Evolutionary conservation across 768 basidiomycete genomes (phyloP), one percentile per base, ranked within the genome.

Genomic region (Lentinula aciculospora): DNA sequence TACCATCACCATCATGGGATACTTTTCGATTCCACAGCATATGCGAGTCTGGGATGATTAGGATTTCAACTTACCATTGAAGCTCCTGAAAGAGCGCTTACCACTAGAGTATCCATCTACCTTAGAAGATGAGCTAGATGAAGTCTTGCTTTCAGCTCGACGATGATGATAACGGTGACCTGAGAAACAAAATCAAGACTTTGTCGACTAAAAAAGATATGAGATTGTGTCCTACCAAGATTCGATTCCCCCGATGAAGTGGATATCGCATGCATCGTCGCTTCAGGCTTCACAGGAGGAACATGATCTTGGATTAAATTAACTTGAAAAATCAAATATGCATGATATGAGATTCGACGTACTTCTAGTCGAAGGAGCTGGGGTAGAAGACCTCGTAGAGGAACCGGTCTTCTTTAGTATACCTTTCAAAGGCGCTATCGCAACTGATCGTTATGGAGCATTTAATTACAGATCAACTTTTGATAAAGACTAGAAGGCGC

Each of bases 41-140:
- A 56, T 56, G 54, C 13, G 54, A 56, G 39, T 56, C 54, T 56
- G 13, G 5, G 32, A 53, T 7, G 4, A 40, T 31, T 12, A 32
- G 21, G 15, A 31, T 40, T 13, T 45, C 37, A 54, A 27, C 29
- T 21, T 44, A 44, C 42, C 1, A 12, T 44, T 21, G 7, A 28
- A 21, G n/a, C 54, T 28, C 28, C 40, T 25, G 19, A 9, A 45
- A 5, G 28, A 15, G 12, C n/a, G 32, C 54, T 56, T 44, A 56
- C 54, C 54, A 44, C 54, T 56, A n/a, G 39, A 44, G 21, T 56
- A 56, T 32, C 54, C 54, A 45, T 56, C 54, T 19, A 56, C 21
- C 21, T 45, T 56, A 17, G 54, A 39, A 4, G 51, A 56, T 15
- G 54, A 56, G 28, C 31, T 56, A 17, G 54, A 56, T 32, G 50